A percentile compares a stretch with the other conserved stretches of the same genome.
Evolutionary conservation across 352 stramenopile species (phyloP).

Genomic region (Globisporangium paddicum): DNA sequence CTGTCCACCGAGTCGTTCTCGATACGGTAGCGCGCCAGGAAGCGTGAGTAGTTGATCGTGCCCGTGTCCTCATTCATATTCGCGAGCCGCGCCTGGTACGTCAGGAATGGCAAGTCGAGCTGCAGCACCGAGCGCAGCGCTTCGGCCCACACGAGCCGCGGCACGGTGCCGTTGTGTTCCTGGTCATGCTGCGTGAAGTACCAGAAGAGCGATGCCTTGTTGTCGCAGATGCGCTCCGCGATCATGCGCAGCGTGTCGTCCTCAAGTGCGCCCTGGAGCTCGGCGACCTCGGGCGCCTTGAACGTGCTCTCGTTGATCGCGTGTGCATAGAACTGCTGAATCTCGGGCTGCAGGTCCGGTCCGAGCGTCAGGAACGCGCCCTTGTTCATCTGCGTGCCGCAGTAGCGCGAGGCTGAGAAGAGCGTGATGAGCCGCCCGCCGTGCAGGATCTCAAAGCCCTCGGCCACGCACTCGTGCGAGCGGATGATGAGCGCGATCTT

Average conservation of each 20-base stretch:
- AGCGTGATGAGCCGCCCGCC: conserved; percentile 89
- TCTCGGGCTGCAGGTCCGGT: conserved; percentile 88
- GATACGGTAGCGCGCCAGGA: conserved; percentile 92
- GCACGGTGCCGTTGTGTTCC: conserved; percentile 83
- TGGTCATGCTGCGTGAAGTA: conserved; percentile 93
- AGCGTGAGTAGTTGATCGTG: conserved; percentile 92
- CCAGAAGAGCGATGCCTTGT: conserved; percentile 91
- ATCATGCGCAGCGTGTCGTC: conserved; percentile 92
- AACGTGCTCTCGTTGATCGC: conserved; percentile 80
- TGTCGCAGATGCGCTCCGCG: conserved; percentile 90
- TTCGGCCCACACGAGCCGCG: conserved; percentile 87
- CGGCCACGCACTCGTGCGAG: conserved; percentile 91
- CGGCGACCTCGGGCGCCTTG: conserved; percentile 50
- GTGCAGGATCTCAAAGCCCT: conserved; percentile 91
- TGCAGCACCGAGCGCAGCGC: conserved; percentile 89
- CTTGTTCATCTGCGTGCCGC: conserved; percentile 91
- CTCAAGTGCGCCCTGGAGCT: conserved; percentile 80
- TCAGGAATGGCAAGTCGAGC: conserved; percentile 89
- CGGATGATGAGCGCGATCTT: conserved; percentile 90
- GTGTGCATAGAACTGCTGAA: conserved; percentile 94
- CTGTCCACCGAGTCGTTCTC: conserved; percentile 85
- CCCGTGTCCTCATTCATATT: conserved; percentile 75
- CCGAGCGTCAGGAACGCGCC: conserved; percentile 91
- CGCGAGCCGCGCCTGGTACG: conserved; percentile 86
- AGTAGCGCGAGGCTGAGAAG: conserved; percentile 92